Conservation (phyloP, 1,284 basidiomycete species). For the Fistulina hepatica region DNA sequence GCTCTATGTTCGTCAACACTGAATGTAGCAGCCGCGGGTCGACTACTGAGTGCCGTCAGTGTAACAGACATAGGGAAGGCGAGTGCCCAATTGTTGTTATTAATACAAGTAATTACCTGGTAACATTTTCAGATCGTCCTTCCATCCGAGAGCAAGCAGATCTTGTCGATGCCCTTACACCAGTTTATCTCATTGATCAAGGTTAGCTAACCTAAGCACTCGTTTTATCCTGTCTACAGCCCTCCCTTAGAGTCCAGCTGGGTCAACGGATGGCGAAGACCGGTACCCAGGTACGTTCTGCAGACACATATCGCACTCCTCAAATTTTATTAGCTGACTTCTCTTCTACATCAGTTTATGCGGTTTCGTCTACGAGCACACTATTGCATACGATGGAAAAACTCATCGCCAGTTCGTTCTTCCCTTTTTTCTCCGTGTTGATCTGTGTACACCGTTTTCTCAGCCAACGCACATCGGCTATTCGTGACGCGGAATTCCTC, state of each 20-base stretch:
- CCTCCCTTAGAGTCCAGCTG: constrained; percentile 42
- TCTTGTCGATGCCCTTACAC: constrained; percentile 50
- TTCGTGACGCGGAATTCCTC: constrained; percentile 58
- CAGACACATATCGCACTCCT: background rate
- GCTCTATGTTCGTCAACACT: too few species aligned
- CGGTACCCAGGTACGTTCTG: constrained; percentile 51
- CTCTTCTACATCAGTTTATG: constrained; percentile 47
- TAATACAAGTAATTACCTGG: background rate
- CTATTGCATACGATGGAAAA: constrained; percentile 65
- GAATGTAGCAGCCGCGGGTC: constrained; percentile 48
- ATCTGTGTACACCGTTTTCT: background rate
- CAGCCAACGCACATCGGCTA: constrained; percentile 65
- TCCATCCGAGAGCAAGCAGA: constrained; percentile 64
- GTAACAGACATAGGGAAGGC: constrained; percentile 71
- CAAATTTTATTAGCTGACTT: too few species aligned
- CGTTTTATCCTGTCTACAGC: background rate
- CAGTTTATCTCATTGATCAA: constrained; percentile 62
- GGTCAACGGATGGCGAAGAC: constrained; percentile 60
- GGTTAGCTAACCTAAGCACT: constrained; percentile 24
- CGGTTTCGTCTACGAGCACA: constrained; percentile 49
- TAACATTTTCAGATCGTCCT: constrained; percentile 46
- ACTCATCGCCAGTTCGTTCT: constrained; percentile 56
- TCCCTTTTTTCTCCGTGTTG: background rate
- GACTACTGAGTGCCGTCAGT: constrained; percentile 59
- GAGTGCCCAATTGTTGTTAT: constrained; percentile 8